Evolutionary conservation across 345 rosid species (phyloP), one percentile per base, ranked within the genome.

Genomic region (Syzygium aqueum): DNA sequence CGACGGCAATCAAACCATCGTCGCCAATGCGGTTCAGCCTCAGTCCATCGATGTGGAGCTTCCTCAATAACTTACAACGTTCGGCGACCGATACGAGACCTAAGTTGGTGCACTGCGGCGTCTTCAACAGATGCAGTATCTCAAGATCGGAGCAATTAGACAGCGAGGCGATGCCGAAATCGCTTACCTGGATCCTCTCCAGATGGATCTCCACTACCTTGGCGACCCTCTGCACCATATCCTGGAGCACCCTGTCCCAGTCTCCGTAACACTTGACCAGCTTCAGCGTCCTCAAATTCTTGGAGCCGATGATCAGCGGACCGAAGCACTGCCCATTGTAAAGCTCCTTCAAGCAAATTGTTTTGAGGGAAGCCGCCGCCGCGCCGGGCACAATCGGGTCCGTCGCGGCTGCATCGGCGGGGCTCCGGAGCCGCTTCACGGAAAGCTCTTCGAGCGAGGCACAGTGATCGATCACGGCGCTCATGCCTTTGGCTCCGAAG

Each of bases 401-500:
- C 10, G 92, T 89, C 19, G 93, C 88, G 21, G 94, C 90, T 77
- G 92, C 90, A 40, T 93, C 95, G 37, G 91, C 87, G 77, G 94
- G 92, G 6, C 96, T 94, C 10, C 97, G 94, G 56, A 97, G 97
- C 87, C 99, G 94, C 87, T 96, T 97, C 28, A 97, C 91, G 14
- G 98, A 93, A 22, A 97, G 82, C 61, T 97, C 98, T 84, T 96
- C 99, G 5, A 95, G 91, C 56, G 90, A 89, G 1, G 95, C 88
- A 87, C 99, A 97, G 84, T 94, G 91, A 80, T 97, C 94, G 5
- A 96, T 93, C 37, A 97, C 92, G 4, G 98, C 98, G 89, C 95
- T 96, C 92, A 96, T 92, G n/a, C 98, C 98, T 91, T 89, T 94
- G 51, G 98, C 92, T 78, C 99, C 99, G 33, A 97, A 97, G 53